Evolutionary conservation across 2,329 filamentous ascomycete genomes (phyloP).

Genomic region (Leptographium flavum): DNA sequence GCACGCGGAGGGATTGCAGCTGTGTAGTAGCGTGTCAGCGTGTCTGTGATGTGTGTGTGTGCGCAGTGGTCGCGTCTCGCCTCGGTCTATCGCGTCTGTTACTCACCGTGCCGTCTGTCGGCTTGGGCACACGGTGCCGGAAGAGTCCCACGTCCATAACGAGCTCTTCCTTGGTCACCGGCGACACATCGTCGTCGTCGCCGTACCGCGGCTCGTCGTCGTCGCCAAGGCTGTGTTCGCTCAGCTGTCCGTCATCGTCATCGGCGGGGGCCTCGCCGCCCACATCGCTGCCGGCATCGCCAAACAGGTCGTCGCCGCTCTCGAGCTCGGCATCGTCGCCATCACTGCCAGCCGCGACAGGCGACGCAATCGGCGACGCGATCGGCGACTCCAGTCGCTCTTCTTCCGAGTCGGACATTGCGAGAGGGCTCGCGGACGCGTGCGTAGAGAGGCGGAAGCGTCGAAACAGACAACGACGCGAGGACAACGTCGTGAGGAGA

Average conservation of each 20-base stretch:
- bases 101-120: slow-evolving; percentile 55
- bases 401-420: slow-evolving; percentile 11
- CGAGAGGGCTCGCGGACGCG: no score
- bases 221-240: slow-evolving; percentile 45
- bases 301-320: slow-evolving; percentile 12
- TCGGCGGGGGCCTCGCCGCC: slow-evolving; percentile 47
- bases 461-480: no score
- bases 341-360: slow-evolving; percentile 2
- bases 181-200: slow-evolving; percentile 28
- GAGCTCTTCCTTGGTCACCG: slow-evolving; percentile 36
- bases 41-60: no score
- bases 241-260: slow-evolving; percentile 46
- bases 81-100: no score
- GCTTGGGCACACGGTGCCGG: slow-evolving; percentile 56
- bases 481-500: no score
- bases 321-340: slow-evolving; percentile 3
- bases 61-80: no score
- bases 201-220: slow-evolving; percentile 27
- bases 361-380: slow-evolving; percentile 7
- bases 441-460: no score
- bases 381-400: slow-evolving; percentile 9
- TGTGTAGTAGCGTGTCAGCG: slow-evolving; percentile 23
- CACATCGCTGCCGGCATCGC: slow-evolving; percentile 23
- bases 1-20: slow-evolving; percentile 58
- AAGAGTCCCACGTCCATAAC: slow-evolving; percentile 51